Conservation (phyloP, 768 basidiomycete genomes). For the Boletus eberwhitei region DNA sequence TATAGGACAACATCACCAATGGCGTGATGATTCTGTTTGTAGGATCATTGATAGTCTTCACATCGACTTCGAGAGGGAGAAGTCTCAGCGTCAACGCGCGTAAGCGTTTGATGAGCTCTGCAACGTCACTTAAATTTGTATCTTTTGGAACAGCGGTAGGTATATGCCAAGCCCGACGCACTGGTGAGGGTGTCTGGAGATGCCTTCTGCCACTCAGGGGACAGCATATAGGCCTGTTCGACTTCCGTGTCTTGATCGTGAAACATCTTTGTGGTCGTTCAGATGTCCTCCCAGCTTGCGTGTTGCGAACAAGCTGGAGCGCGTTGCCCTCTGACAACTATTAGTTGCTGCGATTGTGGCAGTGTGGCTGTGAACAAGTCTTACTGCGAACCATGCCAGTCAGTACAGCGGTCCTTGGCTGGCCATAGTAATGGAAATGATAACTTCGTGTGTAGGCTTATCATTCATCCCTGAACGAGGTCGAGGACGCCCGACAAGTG, state of each 20-base stretch:
- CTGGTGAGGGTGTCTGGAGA: slow-evolving; percentile 75
- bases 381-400: slow-evolving; percentile 47
- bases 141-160: not conserved
- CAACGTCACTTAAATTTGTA: not conserved
- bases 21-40: slow-evolving; percentile 85
- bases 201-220: slow-evolving; percentile 48
- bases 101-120: slow-evolving; percentile 80
- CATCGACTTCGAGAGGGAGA: slow-evolving; percentile 78
- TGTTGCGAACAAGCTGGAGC: not conserved
- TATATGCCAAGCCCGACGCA: slow-evolving; percentile 35
- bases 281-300: not conserved
- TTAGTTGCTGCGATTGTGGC: not conserved
- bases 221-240: slow-evolving; percentile 46
- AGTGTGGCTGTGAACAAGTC: slow-evolving; percentile 26
- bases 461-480: slow-evolving; percentile 90
- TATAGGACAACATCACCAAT: slow-evolving; percentile 71
- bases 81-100: slow-evolving; percentile 71
- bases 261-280: slow-evolving; percentile 17
- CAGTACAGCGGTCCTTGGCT: slow-evolving; percentile 27
- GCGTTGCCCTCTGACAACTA: too few relatives aligned
- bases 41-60: slow-evolving; percentile 61
- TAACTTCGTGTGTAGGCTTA: slow-evolving; percentile 65
- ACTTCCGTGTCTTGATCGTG: slow-evolving; percentile 26
- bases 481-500: slow-evolving; percentile 73
- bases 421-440: not conserved